Conservation (phyloP, 2,329 filamentous ascomycete species). For the Nigrospora sphaerica region DNA sequence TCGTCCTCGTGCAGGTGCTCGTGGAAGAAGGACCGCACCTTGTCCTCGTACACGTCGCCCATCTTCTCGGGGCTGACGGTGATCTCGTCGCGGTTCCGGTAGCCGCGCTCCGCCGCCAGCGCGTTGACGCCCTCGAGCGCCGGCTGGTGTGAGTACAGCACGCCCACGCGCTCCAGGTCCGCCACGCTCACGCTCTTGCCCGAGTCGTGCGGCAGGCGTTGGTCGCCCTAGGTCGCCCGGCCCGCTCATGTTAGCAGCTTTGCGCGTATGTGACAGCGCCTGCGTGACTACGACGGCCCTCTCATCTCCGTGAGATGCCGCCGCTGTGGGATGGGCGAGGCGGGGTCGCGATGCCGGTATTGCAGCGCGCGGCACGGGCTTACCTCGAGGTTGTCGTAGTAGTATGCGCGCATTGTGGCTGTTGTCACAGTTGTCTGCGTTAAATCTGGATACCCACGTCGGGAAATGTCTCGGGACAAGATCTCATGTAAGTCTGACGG, state of each 20-base stretch:
- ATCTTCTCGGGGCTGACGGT: constrained; percentile 79
- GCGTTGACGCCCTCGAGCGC: constrained; percentile 61
- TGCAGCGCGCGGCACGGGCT: constrained; percentile 13
- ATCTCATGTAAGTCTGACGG: too few species aligned
- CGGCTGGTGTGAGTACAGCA: constrained; percentile 67
- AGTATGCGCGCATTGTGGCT: constrained; percentile 47
- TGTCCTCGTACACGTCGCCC: constrained; percentile 83
- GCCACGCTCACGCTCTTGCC: constrained; percentile 58
- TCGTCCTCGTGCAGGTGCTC: constrained; percentile 98
- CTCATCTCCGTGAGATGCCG: too few species aligned
- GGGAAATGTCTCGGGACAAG: too few species aligned
- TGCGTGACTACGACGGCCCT: too few species aligned
- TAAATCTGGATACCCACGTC: too few species aligned
- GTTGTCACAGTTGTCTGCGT: background rate
- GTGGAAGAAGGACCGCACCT: constrained; percentile 88
- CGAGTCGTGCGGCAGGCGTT: constrained; percentile 84
- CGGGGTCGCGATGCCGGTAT: constrained; percentile 1
- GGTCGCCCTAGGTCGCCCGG: constrained; percentile 63
- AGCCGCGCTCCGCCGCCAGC: constrained; percentile 68
- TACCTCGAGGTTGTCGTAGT: constrained; percentile 49
- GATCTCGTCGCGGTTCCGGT: constrained; percentile 94
- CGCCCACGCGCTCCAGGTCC: constrained; percentile 68
- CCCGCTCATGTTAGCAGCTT: background rate
- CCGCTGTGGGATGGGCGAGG: background rate
- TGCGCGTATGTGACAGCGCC: too few species aligned